phyloP scores from a whole-genome alignment of 2,329 filamentous ascomycete species.

The Fusarium papillatum region DNA sequence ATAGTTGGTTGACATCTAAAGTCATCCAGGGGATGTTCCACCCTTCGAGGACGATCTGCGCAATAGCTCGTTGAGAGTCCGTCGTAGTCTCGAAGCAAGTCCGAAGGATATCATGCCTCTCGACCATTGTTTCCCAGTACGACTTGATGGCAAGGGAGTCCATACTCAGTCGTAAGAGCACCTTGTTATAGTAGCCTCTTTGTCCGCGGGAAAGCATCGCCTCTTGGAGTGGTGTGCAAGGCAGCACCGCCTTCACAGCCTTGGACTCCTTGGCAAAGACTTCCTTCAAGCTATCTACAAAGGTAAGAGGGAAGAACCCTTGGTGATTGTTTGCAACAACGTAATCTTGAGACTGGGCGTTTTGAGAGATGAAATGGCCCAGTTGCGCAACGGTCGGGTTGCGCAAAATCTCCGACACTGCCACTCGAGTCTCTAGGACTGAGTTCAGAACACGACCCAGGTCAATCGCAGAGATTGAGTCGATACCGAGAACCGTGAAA shows the following conservation, averaged over 20 bases:
- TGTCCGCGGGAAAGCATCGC: conserved; percentile 78
- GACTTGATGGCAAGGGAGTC: conserved; percentile 63
- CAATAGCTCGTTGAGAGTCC: conserved; percentile 71
- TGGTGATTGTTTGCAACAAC: not conserved
- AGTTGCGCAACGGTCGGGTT: conserved; percentile 76
- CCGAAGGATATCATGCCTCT: conserved; percentile 81
- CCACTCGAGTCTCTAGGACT: conserved; percentile 60
- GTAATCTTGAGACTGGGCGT: not conserved
- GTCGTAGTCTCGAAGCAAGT: conserved; percentile 81
- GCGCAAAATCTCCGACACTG: conserved; percentile 79
- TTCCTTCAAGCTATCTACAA: conserved; percentile 44
- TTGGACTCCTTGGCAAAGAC: conserved; percentile 49
- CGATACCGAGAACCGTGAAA: conserved; percentile 83
- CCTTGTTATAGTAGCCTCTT: conserved; percentile 79
- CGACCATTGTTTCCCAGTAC: conserved; percentile 74
- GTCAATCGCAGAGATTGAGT: conserved; percentile 86
- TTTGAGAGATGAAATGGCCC: conserved; percentile 48
- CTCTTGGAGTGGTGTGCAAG: conserved; percentile 90
- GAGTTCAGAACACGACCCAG: conserved; percentile 71
- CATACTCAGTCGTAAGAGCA: conserved; percentile 71
- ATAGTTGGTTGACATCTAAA: conserved; percentile 47
- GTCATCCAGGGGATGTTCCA: conserved; percentile 57
- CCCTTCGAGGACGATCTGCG: conserved; percentile 76
- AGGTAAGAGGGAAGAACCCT: conserved; percentile 45
- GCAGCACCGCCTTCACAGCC: conserved; percentile 70